A percentile compares a stretch with the other conserved stretches of the same genome.
Conservation (phyloP, 164 flowering plant genomes). For the Chloranthus sessilifolius region DNA sequence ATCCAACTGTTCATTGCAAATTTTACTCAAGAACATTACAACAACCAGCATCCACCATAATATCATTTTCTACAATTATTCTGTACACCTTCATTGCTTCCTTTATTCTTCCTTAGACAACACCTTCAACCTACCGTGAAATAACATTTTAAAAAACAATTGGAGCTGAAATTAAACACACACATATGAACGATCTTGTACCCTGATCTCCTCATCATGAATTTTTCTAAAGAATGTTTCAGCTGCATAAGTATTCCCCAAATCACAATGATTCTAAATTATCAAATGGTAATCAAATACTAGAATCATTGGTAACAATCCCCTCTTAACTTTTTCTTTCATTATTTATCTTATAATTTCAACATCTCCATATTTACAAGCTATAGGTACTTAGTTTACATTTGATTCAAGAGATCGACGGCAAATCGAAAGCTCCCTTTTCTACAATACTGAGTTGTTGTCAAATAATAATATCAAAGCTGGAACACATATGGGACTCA, state of each 20-base stretch:
- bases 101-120: conserved; percentile 41
- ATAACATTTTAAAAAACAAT: too few species aligned
- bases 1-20: conserved; percentile 42
- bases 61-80: conserved; percentile 18
- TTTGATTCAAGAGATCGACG: conserved; percentile 33
- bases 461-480: too few species aligned
- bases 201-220: conserved; percentile 21
- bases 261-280: conserved; percentile 48
- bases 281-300: conserved; percentile 31
- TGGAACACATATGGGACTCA: too few species aligned
- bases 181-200: conserved; percentile 44
- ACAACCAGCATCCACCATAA: conserved; percentile 24
- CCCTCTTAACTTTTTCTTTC: conserved; percentile 37
- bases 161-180: too few species aligned
- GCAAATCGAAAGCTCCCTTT: conserved; percentile 46
- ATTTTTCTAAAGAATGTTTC: conserved; percentile 50
- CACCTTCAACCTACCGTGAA: conserved; percentile 45
- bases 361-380: conserved; percentile 37
- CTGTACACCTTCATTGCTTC: conserved; percentile 40
- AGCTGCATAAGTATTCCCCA: conserved; percentile 53
- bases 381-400: conserved; percentile 41
- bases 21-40: conserved; percentile 34
- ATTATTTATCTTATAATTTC: conserved; percentile 29
- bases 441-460: too few species aligned
- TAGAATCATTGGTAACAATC: conserved; percentile 24